Evolutionary conservation across 2,329 filamentous ascomycete species (phyloP).

Genomic region (Sporothrix euskadiensis): DNA sequence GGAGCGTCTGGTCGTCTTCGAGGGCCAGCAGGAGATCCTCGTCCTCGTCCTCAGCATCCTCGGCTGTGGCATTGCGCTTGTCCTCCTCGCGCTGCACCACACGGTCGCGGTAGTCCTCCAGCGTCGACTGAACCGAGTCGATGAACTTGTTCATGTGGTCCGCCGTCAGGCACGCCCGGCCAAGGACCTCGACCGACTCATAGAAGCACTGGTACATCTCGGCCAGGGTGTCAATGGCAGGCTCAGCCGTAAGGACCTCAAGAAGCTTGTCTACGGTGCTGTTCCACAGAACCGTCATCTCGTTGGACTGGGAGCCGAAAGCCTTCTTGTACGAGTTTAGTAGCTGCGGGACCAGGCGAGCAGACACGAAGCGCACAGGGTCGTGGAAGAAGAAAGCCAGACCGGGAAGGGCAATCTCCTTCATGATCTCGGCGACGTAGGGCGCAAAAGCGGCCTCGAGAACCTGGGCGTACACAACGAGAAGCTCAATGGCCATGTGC

Average conservation of each 20-base stretch:
- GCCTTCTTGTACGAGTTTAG: conserved; percentile 92
- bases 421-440: conserved; percentile 90
- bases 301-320: conserved; percentile 75
- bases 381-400: conserved; percentile 99
- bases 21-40: conserved; percentile 88
- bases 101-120: conserved; percentile 90
- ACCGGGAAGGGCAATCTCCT: conserved; percentile 91
- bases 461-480: conserved; percentile 95
- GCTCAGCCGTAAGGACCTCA: conserved; percentile 89
- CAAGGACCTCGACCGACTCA: conserved; percentile 92
- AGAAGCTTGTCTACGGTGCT: conserved; percentile 86
- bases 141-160: conserved; percentile 87
- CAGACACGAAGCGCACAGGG: conserved; percentile 90
- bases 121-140: conserved; percentile 76
- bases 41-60: conserved; percentile 84
- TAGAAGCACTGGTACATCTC: conserved; percentile 99
- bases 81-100: conserved; percentile 84
- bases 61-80: conserved; percentile 67
- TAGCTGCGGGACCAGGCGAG: conserved; percentile 90
- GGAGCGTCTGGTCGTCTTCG: conserved; percentile 92
- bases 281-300: conserved; percentile 81
- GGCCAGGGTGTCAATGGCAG: conserved; percentile 90
- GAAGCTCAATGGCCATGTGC: conserved; percentile 98
- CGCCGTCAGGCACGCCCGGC: conserved; percentile 74
- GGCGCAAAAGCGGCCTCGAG: conserved; percentile 90